Conservation (phyloP, 2,329 filamentous ascomycete genomes). For the Fusarium hostae region DNA sequence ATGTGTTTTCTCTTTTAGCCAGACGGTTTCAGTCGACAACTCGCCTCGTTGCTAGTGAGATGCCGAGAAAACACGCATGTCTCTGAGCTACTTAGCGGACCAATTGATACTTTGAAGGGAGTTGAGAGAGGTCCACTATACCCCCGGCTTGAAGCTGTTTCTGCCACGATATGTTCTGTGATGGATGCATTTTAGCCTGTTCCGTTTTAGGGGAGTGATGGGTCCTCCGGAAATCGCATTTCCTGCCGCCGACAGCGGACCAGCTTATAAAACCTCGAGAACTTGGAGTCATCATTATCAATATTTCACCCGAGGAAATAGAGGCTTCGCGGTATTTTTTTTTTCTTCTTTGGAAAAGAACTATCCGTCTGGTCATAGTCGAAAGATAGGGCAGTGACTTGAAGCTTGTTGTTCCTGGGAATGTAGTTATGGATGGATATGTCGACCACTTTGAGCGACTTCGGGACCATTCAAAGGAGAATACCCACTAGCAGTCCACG, state of each 20-base stretch:
- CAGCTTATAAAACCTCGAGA: slow-evolving; percentile 10
- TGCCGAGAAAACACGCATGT: slow-evolving; percentile 13
- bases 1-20: slow-evolving; percentile 3
- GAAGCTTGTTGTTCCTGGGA: neutral
- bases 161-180: slow-evolving; percentile 6
- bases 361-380: neutral
- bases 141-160: slow-evolving; percentile 6
- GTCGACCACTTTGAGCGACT: neutral
- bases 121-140: slow-evolving; percentile 15
- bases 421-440: neutral
- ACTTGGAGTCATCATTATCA: slow-evolving; percentile 3
- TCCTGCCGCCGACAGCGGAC: slow-evolving; percentile 39
- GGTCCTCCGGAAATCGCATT: slow-evolving; percentile 19
- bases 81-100: slow-evolving; percentile 27
- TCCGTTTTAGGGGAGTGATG: slow-evolving; percentile 18
- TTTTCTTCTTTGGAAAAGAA: slow-evolving; percentile 54
- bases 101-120: slow-evolving; percentile 24
- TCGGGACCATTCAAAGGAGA: neutral
- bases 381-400: neutral
- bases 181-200: slow-evolving; percentile 19
- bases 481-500: neutral
- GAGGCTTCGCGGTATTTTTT: slow-evolving; percentile 61
- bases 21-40: slow-evolving; percentile 4
- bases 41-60: slow-evolving; percentile 20
- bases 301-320: slow-evolving; percentile 54